Base-by-base conservation (phyloP, 345 rosid species). In the Citropsis articulata region DNA sequence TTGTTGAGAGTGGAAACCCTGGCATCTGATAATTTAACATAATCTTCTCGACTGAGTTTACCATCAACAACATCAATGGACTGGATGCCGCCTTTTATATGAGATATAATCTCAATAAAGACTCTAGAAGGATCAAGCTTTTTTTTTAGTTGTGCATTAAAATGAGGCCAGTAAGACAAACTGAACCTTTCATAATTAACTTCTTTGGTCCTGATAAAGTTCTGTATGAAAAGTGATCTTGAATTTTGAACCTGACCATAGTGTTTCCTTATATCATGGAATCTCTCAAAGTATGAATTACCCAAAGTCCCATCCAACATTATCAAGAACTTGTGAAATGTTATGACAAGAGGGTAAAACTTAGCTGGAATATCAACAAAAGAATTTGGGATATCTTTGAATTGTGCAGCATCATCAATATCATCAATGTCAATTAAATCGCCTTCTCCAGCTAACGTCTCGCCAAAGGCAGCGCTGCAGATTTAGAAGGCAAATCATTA, bases 281-380 rank as follows among this genome's bases (percentile, higher is more conserved):
- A 90, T 75, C 84, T 85, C 45, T 83, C 79, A 62, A 90, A 90
- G 73, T 77, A 89, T 1, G 94, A 86, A 60, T 59, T 81, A 5
- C 89, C 92, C 9, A 89, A n/a, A 4, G 90, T 83, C 40, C 85
- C 88, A 77, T 90, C 92, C 60, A 90, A 90, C 92, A 90, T 90
- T 83, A 85, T 82, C 78, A 90, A 62, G 69, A 90, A 86, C 79
- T 86, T 90, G 7, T 66, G 75, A 61, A 89, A 89, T 33, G 94
- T 87, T 62, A 90, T 83, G 22, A 87, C 79, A 31, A 90, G 89
- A 25, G 94, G 94, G 73, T 75, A 90, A 9, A 72, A 71, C 36
- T 71, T 64, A 3, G 77, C 48, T 30, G 85, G 81, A 69, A 86
- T 77, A 19, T 79, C 86, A 31, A 69, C 48, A 45, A 90, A 84